phyloP scores from a whole-genome alignment of 139 green algal species.

The Tetradesmus lagerheimii region DNA sequence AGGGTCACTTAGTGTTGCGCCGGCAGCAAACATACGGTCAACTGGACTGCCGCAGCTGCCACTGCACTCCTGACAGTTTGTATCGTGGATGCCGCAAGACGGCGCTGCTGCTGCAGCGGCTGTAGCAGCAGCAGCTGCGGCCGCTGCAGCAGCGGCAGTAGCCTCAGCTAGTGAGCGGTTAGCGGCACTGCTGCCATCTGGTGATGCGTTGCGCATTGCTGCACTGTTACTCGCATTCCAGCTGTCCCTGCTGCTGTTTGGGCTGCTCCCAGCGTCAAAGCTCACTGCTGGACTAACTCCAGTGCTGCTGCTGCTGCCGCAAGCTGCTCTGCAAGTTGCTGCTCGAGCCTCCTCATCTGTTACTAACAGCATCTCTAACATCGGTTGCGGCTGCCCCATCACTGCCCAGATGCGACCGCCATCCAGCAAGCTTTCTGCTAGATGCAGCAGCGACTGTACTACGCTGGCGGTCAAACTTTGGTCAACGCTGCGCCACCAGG shows the following conservation, averaged over 20 bases:
- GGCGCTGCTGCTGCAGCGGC: conserved; percentile 22
- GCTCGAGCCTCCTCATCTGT: conserved; percentile 27
- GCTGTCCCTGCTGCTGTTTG: not conserved
- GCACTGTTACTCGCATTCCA: not conserved
- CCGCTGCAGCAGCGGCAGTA: conserved; percentile 3
- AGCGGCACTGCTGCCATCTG: not conserved
- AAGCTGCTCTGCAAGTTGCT: conserved; percentile 7
- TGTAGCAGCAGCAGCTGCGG: not conserved
- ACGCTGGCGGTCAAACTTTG: not conserved
- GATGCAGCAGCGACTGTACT: not conserved
- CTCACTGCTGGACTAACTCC: not conserved
- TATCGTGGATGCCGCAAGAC: conserved; percentile 1
- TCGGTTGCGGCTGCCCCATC: conserved; percentile 20
- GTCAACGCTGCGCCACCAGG: conserved; percentile 9
- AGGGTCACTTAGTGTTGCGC: not conserved
- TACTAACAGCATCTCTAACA: conserved; percentile 32
- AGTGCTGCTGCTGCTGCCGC: not conserved
- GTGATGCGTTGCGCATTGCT: not conserved
- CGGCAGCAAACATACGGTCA: conserved; percentile 20
- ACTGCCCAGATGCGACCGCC: conserved; percentile 19
- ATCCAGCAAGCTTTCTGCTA: conserved; percentile 14
- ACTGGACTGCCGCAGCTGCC: conserved; percentile 25
- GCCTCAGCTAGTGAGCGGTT: not conserved
- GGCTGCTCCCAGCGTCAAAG: not conserved
- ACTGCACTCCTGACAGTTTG: not conserved